Percentiles rank a stretch among this genome's conserved stretches.
These are phyloP conservation scores for Calocybe gangraenosa DNA, from an alignment of 768 basidiomycete genomes.

Conservation along the genomic window DNA sequence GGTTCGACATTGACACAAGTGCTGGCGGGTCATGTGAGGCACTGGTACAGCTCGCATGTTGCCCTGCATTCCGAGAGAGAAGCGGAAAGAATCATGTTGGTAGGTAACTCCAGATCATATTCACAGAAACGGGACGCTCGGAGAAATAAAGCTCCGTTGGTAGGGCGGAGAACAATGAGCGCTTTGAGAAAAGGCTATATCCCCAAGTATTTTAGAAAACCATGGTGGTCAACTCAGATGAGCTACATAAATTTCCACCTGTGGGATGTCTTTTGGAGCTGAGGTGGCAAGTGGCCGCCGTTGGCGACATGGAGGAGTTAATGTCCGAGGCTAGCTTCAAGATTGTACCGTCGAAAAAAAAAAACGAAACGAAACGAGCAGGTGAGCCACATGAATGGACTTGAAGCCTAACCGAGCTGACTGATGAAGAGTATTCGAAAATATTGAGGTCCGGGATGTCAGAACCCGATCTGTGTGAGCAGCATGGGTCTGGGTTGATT, in stretches of 20 bases:
- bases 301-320: conserved; percentile 10
- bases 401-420: no score
- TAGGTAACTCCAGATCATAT: conserved; percentile 5
- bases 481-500: neutral
- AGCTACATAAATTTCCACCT: conserved; percentile 10
- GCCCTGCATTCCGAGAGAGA: conserved; percentile 2
- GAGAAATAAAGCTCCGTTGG: conserved; percentile 3
- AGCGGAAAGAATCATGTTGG: conserved; percentile 2
- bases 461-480: neutral
- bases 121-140: conserved; percentile 6
- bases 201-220: no score
- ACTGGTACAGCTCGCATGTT: neutral
- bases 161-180: no score
- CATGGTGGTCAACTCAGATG: no score
- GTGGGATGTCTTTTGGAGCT: conserved; percentile 13
- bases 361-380: neutral
- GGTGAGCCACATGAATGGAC: neutral
- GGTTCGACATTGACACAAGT: conserved; percentile 1
- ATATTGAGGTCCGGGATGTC: neutral
- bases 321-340: conserved; percentile 28
- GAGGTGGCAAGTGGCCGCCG: conserved; percentile 5
- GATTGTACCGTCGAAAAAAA: conserved; percentile 1
- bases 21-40: conserved; percentile 10
- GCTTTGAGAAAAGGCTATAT: no score
- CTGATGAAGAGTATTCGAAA: no score